Evolutionary conservation across 306 rosid species (phyloP).

Genomic region (Rosa lucieae): DNA sequence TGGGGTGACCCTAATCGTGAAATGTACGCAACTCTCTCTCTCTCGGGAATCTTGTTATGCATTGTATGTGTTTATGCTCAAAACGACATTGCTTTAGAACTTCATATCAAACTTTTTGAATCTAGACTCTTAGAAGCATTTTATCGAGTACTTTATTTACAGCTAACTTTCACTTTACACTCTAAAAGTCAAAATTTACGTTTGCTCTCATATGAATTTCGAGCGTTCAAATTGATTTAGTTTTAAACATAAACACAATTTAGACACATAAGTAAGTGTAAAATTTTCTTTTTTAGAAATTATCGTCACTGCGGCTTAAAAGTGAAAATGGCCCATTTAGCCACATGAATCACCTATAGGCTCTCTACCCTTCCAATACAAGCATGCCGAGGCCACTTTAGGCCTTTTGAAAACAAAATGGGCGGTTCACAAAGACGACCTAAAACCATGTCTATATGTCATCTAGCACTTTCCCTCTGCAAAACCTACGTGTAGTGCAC

Average conservation of each 20-base stretch:
- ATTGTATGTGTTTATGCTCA: background rate
- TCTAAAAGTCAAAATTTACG: background rate
- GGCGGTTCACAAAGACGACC: conserved; percentile 17
- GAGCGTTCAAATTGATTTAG: background rate
- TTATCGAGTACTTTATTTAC: background rate
- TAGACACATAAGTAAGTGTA: background rate
- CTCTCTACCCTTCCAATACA: background rate
- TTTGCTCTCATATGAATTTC: too few species aligned
- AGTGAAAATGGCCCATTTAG: background rate
- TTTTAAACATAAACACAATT: background rate
- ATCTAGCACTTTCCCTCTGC: conserved; percentile 23
- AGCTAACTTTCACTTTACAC: background rate
- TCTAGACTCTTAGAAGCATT: background rate
- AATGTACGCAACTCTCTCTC: conserved; percentile 42
- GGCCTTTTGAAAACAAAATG: conserved; percentile 16
- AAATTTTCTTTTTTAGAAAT: background rate
- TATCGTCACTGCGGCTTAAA: background rate
- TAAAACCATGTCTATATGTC: conserved; percentile 9
- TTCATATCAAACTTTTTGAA: too few species aligned
- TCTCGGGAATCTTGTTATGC: background rate
- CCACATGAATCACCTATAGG: background rate
- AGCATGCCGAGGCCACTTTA: background rate
- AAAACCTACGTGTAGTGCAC: conserved; percentile 50
- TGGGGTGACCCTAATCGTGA: conserved; percentile 98
- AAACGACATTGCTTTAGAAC: background rate